phyloP scores from a whole-genome alignment of 257 asterid genomes.

The Solanum arcanum region DNA sequence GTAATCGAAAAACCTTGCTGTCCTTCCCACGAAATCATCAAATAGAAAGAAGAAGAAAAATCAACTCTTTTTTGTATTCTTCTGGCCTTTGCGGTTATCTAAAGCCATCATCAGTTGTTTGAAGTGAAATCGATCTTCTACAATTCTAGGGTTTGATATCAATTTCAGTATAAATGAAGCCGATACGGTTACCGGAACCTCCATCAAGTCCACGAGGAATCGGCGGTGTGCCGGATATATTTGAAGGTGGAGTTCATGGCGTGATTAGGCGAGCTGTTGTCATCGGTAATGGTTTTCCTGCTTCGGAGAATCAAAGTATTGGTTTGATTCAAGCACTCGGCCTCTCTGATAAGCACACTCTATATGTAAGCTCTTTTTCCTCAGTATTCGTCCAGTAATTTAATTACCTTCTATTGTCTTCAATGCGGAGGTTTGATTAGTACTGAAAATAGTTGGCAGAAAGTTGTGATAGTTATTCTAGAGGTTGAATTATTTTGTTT shows the following conservation, averaged over 20 bases:
- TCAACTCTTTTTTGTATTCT: background rate
- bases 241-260: constrained; percentile 69
- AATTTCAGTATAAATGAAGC: constrained; percentile 44
- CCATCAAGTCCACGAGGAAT: constrained; percentile 66
- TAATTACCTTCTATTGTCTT: no score
- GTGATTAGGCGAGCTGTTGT: constrained; percentile 81
- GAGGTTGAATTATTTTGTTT: background rate
- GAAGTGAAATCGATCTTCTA: background rate
- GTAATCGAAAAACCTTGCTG: background rate
- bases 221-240: constrained; percentile 71
- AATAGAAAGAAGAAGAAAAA: background rate
- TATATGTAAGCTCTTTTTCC: constrained; percentile 37
- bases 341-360: constrained; percentile 56
- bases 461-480: background rate
- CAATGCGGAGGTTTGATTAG: background rate
- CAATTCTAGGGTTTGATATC: background rate
- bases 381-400: background rate
- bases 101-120: background rate
- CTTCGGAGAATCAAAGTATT: constrained; percentile 85
- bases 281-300: constrained; percentile 85
- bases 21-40: background rate
- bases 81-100: background rate
- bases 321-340: constrained; percentile 94
- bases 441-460: background rate
- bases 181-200: constrained; percentile 89